These are phyloP conservation scores for Diplodia mutila DNA, from an alignment of 2,329 filamentous ascomycete species.

Conservation along the genomic window DNA sequence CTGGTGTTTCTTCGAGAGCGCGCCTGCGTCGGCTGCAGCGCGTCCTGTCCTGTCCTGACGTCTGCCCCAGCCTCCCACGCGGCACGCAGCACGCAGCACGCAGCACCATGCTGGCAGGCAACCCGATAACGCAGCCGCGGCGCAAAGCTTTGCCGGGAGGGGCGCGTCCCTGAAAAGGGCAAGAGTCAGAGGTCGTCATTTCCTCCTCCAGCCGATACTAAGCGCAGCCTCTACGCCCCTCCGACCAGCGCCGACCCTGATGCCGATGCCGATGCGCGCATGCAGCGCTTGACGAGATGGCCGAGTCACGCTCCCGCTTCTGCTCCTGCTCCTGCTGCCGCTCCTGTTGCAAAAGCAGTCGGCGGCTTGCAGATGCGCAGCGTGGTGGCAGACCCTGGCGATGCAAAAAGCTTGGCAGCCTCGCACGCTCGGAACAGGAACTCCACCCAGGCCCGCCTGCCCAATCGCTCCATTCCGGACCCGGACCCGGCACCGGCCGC, in stretches of 20 bases:
- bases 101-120: not conserved
- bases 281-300: not conserved
- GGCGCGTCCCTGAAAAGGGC: conserved; percentile 9
- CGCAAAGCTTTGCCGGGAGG: not conserved
- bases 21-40: conserved; percentile 17
- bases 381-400: not conserved
- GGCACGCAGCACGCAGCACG: no score
- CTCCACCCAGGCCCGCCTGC: not conserved
- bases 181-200: conserved; percentile 1
- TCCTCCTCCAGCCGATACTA: conserved; percentile 12
- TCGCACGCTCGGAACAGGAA: not conserved
- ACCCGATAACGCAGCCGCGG: not conserved
- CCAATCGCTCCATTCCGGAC: not conserved
- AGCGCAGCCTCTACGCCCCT: not conserved
- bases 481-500: not conserved
- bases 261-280: no score
- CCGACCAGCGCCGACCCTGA: not conserved
- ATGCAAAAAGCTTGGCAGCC: not conserved
- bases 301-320: not conserved
- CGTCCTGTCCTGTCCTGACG: not conserved
- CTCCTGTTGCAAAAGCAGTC: no score
- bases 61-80: no score
- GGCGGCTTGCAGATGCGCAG: not conserved
- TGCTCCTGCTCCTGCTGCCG: no score
- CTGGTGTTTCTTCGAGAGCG: conserved; percentile 2